Percentiles rank a stretch among this genome's conserved stretches.
phyloP scores from a whole-genome alignment of 2,329 filamentous ascomycete genomes.

The Intubia oerlemansii region DNA sequence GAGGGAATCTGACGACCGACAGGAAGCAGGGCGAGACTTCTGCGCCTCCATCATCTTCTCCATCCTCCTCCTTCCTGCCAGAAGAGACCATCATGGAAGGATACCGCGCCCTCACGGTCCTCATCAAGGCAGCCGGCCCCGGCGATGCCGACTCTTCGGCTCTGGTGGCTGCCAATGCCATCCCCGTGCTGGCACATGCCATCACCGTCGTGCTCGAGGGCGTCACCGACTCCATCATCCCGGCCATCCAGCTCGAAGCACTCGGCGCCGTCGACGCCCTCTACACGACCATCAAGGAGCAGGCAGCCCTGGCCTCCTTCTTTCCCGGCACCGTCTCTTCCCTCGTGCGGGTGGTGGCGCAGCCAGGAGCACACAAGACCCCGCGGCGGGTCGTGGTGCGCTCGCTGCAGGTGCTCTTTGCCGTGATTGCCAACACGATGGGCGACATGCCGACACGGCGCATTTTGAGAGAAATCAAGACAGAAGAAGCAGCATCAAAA shows the following conservation, averaged over 20 bases:
- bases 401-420: constrained; percentile 35
- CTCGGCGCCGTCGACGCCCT: constrained; percentile 41
- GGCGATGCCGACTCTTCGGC: constrained; percentile 10
- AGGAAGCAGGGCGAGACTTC: too few species aligned
- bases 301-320: constrained; percentile 61
- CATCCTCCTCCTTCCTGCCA: constrained; percentile 22
- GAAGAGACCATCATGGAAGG: constrained; percentile 59
- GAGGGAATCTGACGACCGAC: too few species aligned
- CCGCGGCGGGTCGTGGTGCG: constrained; percentile 40
- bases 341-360: constrained; percentile 53
- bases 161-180: constrained; percentile 33
- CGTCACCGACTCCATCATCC: constrained; percentile 39
- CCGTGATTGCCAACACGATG: constrained; percentile 31
- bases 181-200: constrained; percentile 64
- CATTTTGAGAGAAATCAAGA: constrained; percentile 14
- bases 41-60: not conserved
- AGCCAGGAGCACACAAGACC: constrained; percentile 34
- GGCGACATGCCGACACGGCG: constrained; percentile 33
- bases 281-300: constrained; percentile 43
- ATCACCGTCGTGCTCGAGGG: constrained; percentile 63
- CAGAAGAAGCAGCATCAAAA: constrained; percentile 14
- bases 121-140: constrained; percentile 38
- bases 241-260: constrained; percentile 51
- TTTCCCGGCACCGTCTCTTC: constrained; percentile 74
- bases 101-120: constrained; percentile 44